Evolutionary conservation across 306 rosid genomes (phyloP).

Genomic region (Corylus heterophylla): DNA sequence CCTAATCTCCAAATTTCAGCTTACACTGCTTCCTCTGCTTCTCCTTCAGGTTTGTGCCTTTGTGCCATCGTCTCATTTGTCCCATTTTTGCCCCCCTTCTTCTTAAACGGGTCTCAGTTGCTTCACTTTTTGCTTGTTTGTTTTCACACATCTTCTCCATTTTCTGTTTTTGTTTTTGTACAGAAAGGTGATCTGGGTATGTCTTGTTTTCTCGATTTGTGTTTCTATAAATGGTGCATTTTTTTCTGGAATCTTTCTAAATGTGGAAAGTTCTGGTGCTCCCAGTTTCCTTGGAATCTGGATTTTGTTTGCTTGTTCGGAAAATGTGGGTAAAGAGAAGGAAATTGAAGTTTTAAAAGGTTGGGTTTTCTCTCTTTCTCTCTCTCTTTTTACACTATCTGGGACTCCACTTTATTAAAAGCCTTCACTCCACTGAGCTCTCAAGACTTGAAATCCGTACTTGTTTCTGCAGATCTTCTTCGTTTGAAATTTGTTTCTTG

Average conservation of each 20-base stretch:
- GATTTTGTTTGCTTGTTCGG: neutral
- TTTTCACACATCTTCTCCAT: constrained; percentile 53
- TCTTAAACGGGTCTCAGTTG: neutral
- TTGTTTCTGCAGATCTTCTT: neutral
- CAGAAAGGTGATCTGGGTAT: constrained; percentile 17
- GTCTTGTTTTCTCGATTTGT: neutral
- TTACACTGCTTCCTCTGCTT: neutral
- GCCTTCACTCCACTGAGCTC: neutral
- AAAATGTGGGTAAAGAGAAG: neutral
- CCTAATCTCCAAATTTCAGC: neutral
- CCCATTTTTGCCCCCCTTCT: constrained; percentile 11
- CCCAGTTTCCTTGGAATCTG: neutral
- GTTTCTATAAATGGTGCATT: neutral
- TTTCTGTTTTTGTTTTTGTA: constrained; percentile 20
- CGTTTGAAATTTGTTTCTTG: neutral
- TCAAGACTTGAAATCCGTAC: neutral
- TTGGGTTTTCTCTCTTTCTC: neutral
- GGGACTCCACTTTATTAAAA: neutral
- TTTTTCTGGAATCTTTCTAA: constrained; percentile 3
- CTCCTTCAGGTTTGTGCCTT: constrained; percentile 39
- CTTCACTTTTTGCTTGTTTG: constrained; percentile 9
- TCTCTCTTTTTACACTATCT: neutral
- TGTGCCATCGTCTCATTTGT: neutral
- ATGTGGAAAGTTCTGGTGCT: neutral
- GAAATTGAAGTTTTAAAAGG: neutral